phyloP scores from a whole-genome alignment of 2,329 filamentous ascomycete genomes.

The Raffaelea albimanens region DNA sequence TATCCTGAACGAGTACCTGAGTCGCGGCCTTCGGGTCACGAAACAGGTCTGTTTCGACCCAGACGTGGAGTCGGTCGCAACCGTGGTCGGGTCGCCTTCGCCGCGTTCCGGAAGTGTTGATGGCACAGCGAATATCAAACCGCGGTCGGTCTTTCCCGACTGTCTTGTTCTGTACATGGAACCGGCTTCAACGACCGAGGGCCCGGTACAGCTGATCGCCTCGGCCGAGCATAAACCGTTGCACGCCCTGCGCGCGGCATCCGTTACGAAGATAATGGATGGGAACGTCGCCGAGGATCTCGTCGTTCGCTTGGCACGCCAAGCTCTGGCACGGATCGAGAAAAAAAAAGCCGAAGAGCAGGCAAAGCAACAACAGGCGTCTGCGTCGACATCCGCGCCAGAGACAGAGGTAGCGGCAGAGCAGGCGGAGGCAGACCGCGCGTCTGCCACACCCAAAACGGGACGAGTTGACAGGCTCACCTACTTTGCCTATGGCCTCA shows the following conservation, averaged over 20 bases:
- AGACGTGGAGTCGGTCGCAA: neutral
- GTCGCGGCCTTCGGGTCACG: neutral
- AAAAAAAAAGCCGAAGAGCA: conserved; percentile 2
- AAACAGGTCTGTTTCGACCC: conserved; percentile 6
- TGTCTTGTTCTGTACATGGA: conserved; percentile 5
- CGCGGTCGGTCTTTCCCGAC: conserved; percentile 1
- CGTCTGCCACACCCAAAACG: conserved; percentile 1
- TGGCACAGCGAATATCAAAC: neutral
- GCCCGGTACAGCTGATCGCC: conserved; percentile 4
- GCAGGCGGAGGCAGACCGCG: neutral
- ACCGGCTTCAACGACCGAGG: neutral
- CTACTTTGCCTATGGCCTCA: conserved; percentile 7
- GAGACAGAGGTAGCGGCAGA: too few species aligned
- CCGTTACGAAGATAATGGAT: neutral
- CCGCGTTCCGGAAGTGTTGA: neutral
- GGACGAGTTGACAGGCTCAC: conserved; percentile 2
- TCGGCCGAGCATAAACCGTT: conserved; percentile 6
- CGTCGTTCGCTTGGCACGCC: conserved; percentile 5
- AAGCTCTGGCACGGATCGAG: conserved; percentile 3
- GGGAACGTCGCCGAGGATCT: conserved; percentile 1
- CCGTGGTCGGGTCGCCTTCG: neutral
- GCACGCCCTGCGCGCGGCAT: conserved; percentile 5
- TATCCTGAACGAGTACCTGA: conserved; percentile 3
- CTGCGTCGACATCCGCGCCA: too few species aligned
- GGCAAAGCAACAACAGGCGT: neutral